Evolutionary conservation across 2,329 filamentous ascomycete species (phyloP).

Genomic region (Pezicula neosporulosa): DNA sequence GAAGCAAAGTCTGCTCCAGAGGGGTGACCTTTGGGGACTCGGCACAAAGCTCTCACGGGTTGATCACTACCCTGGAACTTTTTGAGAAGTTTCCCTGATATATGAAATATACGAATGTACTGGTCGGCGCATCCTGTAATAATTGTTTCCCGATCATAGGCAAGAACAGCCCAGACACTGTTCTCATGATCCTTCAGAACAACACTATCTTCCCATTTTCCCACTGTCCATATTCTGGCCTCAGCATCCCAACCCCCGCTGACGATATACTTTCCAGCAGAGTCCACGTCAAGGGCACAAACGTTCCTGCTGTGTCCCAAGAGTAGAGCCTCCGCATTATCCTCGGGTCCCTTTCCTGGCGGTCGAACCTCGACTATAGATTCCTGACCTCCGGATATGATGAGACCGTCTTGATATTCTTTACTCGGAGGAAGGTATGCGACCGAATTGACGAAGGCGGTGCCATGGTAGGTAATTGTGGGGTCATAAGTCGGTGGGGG

Average conservation of each 20-base stretch:
- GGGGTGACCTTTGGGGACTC: constrained; percentile 69
- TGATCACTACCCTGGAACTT: constrained; percentile 71
- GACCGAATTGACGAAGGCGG: constrained; percentile 84
- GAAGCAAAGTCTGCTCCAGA: constrained; percentile 92
- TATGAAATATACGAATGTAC: constrained; percentile 78
- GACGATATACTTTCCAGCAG: constrained; percentile 70
- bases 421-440: constrained; percentile 69
- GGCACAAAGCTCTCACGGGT: constrained; percentile 84
- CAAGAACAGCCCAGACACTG: constrained; percentile 88
- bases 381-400: constrained; percentile 87
- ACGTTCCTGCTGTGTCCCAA: constrained; percentile 86
- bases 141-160: constrained; percentile 74
- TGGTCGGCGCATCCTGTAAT: constrained; percentile 93
- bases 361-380: constrained; percentile 87
- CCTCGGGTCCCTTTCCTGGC: constrained; percentile 60
- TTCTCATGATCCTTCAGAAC: constrained; percentile 73
- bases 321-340: constrained; percentile 81
- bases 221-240: constrained; percentile 81
- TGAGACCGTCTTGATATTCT: constrained; percentile 68
- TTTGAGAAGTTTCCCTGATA: constrained; percentile 58
- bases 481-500: constrained; percentile 71
- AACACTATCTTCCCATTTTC: constrained; percentile 76
- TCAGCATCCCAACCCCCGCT: constrained; percentile 94
- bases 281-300: constrained; percentile 77
- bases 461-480: constrained; percentile 74